phyloP scores from a whole-genome alignment of 345 rosid genomes.

The Eucalyptus marginata region DNA sequence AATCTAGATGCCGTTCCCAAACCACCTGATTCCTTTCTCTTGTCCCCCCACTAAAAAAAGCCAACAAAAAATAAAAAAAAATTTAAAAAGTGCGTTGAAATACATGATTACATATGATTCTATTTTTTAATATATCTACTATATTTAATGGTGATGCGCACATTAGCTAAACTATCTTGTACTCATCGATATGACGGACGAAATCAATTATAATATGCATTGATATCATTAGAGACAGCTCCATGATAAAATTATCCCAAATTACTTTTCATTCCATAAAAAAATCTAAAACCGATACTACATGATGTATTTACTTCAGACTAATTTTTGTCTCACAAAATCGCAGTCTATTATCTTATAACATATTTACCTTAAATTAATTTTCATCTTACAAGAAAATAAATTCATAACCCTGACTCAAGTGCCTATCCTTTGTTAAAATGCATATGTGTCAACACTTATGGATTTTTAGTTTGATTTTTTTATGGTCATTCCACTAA shows the following conservation, averaged over 20 bases:
- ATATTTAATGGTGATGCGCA: not conserved
- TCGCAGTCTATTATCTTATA: rapidly evolving
- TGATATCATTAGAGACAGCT: not conserved
- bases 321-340: rapidly evolving
- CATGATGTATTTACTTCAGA: rapidly evolving
- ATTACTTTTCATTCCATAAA: not conserved
- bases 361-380: rapidly evolving
- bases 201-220: not conserved
- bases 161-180: not conserved
- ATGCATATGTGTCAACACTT: not conserved
- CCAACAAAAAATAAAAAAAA: not conserved
- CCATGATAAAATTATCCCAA: not conserved
- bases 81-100: not conserved
- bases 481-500: not conserved
- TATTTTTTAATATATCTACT: not conserved
- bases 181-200: not conserved
- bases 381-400: not conserved
- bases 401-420: rapidly evolving
- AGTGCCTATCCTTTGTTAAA: not conserved
- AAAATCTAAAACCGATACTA: rapidly evolving
- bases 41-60: not conserved
- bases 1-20: not conserved
- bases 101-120: not conserved
- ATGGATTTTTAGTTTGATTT: not conserved
- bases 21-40: not conserved